Evolutionary conservation across 2,329 filamentous ascomycete genomes (phyloP).

Genomic region (Raffaelea albimanens): DNA sequence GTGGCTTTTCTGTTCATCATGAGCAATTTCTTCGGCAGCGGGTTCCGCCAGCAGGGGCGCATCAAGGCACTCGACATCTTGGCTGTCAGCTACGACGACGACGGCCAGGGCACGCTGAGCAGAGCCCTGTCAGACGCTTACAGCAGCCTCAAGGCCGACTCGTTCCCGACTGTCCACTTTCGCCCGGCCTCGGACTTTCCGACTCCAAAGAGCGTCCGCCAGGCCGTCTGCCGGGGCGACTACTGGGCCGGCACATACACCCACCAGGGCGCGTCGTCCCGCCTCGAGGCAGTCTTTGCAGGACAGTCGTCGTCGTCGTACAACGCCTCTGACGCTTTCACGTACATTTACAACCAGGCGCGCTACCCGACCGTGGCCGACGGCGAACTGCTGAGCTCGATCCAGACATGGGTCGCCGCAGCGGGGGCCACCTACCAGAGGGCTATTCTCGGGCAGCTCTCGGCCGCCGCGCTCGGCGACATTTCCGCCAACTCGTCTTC

Average conservation of each 20-base stretch:
- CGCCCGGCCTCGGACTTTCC: conserved; percentile 17
- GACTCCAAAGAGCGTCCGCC: conserved; percentile 15
- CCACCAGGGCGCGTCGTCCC: conserved; percentile 20
- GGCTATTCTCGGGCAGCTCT: too few species aligned
- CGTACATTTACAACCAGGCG: conserved; percentile 27
- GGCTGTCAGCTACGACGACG: conserved; percentile 20
- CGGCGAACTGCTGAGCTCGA: conserved; percentile 14
- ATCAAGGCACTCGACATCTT: conserved; percentile 2
- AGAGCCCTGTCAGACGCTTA: conserved; percentile 22
- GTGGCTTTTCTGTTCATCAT: conserved; percentile 2
- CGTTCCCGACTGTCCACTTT: conserved; percentile 24
- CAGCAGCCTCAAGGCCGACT: conserved; percentile 17
- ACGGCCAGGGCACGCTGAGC: conserved; percentile 18
- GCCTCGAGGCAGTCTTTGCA: conserved; percentile 19
- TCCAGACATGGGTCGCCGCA: conserved; percentile 13
- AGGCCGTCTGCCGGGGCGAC: conserved; percentile 24
- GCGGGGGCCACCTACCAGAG: conserved; percentile 14
- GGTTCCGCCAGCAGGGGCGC: not conserved
- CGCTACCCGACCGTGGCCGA: conserved; percentile 23
- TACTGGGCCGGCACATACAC: conserved; percentile 29
- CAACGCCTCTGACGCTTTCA: conserved; percentile 22
- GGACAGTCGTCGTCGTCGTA: conserved; percentile 17
- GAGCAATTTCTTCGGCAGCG: conserved; percentile 2
- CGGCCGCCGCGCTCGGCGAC: conserved; percentile 3
- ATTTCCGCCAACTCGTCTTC: not conserved